phyloP scores from a whole-genome alignment of 2,329 filamentous ascomycete genomes.

The Ramularia endophylla region DNA sequence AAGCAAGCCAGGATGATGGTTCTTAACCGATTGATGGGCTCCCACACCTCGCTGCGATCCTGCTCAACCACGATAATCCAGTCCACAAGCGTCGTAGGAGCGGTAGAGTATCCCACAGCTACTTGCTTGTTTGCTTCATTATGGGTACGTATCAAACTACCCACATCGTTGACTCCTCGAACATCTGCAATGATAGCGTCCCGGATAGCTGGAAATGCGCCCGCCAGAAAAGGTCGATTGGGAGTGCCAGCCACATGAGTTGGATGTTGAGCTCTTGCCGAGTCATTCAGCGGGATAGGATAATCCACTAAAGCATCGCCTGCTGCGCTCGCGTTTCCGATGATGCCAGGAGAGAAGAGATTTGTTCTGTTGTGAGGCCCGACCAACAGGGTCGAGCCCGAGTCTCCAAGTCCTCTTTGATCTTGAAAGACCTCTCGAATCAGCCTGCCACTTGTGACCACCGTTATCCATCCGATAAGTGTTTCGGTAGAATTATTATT shows the following conservation, averaged over 20 bases:
- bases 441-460: conserved; percentile 63
- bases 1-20: conserved; percentile 78
- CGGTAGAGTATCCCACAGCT: conserved; percentile 73
- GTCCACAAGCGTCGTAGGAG: conserved; percentile 62
- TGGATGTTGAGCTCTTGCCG: conserved; percentile 24
- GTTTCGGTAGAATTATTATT: conserved; percentile 56
- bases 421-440: conserved; percentile 59
- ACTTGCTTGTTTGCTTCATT: conserved; percentile 68
- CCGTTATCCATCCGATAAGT: conserved; percentile 76
- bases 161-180: conserved; percentile 53
- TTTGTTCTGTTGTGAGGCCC: conserved; percentile 64
- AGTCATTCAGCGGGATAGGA: conserved; percentile 25
- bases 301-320: conserved; percentile 23
- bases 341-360: conserved; percentile 33
- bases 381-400: conserved; percentile 64
- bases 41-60: conserved; percentile 65
- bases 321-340: conserved; percentile 23
- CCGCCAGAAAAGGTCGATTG: conserved; percentile 53
- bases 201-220: conserved; percentile 57
- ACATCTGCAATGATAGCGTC: conserved; percentile 50
- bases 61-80: conserved; percentile 84
- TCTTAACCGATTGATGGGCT: conserved; percentile 67
- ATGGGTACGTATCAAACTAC: conserved; percentile 52
- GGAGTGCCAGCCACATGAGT: conserved; percentile 32
- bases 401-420: conserved; percentile 62